Percentiles rank a stretch among this genome's conserved stretches.
Conservation (phyloP, 306 rosid genomes). For the Vigna hirtella region DNA sequence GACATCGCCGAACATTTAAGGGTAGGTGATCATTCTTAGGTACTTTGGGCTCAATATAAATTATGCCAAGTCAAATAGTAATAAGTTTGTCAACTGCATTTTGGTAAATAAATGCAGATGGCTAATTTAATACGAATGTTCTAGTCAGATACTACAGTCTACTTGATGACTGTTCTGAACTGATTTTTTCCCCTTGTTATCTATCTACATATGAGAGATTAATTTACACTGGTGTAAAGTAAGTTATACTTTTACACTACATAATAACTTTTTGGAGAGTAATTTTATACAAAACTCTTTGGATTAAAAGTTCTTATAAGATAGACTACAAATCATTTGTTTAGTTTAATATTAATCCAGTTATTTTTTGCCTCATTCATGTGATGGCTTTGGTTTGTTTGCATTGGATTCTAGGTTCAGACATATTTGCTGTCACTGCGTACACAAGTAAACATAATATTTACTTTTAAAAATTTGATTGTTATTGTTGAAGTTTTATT, state of each 20-base stretch:
- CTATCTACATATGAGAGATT: background rate
- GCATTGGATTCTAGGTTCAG: background rate
- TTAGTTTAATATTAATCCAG: background rate
- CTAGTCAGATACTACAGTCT: background rate
- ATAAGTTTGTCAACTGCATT: constrained; percentile 4
- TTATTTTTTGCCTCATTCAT: background rate
- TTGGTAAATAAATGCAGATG: constrained; percentile 8
- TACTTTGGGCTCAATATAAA: constrained; percentile 14
- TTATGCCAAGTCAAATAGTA: constrained; percentile 24
- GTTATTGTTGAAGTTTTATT: background rate
- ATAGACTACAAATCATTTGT: background rate
- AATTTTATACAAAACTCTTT: background rate
- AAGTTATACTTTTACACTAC: background rate
- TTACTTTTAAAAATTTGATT: background rate
- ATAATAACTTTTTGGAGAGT: background rate
- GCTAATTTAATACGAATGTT: constrained; percentile 1
- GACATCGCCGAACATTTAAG: constrained; percentile 98
- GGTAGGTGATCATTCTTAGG: constrained; percentile 57
- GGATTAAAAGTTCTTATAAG: background rate
- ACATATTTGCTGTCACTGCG: background rate
- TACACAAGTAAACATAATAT: background rate
- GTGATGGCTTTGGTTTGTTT: background rate
- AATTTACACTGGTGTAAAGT: background rate
- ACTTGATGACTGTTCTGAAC: constrained; percentile 18
- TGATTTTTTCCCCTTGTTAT: no score